These are phyloP conservation scores for Leucogyrophana mollusca DNA, from an alignment of 768 basidiomycete genomes.

Conservation along the genomic window DNA sequence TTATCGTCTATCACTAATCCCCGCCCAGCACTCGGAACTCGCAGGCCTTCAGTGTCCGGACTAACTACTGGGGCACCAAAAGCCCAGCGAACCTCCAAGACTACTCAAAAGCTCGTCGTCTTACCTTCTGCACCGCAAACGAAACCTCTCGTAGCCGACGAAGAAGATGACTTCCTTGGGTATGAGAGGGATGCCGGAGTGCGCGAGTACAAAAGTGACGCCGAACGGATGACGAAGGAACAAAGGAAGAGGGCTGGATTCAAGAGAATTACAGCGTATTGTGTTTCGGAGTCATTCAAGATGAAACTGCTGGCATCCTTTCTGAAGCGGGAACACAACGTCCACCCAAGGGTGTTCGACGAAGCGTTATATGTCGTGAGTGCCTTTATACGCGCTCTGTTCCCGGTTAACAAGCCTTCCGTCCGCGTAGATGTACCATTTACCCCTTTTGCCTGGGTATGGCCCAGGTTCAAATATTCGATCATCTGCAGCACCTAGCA, in stretches of 20 bases:
- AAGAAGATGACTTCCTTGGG: conserved; percentile 52
- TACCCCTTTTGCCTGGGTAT: conserved; percentile 90
- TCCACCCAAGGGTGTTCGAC: conserved; percentile 82
- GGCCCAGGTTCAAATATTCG: conserved; percentile 81
- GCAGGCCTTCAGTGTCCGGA: conserved; percentile 32
- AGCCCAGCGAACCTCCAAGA: conserved; percentile 83
- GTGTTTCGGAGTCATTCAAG: conserved; percentile 79
- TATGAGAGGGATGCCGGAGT: conserved; percentile 63
- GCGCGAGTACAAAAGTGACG: conserved; percentile 79
- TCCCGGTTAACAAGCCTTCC: conserved; percentile 2
- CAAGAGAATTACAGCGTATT: conserved; percentile 86
- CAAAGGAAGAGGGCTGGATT: conserved; percentile 81
- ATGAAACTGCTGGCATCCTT: conserved; percentile 84
- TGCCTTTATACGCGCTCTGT: conserved; percentile 12
- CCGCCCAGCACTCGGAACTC: conserved; percentile 7
- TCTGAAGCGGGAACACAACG: conserved; percentile 92
- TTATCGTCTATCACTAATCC: conserved; percentile 1
- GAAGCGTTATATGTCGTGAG: conserved; percentile 91
- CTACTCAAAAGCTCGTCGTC: conserved; percentile 85
- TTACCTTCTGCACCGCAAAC: conserved; percentile 91
- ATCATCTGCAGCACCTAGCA: conserved; percentile 67
- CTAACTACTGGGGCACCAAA: conserved; percentile 38
- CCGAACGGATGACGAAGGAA: conserved; percentile 85
- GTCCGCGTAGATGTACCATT: conserved; percentile 75
- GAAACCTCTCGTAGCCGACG: conserved; percentile 53